Percentiles rank a stretch among this genome's conserved stretches.
phyloP scores from a whole-genome alignment of 768 basidiomycete species.

The Serendipita vermifera region DNA sequence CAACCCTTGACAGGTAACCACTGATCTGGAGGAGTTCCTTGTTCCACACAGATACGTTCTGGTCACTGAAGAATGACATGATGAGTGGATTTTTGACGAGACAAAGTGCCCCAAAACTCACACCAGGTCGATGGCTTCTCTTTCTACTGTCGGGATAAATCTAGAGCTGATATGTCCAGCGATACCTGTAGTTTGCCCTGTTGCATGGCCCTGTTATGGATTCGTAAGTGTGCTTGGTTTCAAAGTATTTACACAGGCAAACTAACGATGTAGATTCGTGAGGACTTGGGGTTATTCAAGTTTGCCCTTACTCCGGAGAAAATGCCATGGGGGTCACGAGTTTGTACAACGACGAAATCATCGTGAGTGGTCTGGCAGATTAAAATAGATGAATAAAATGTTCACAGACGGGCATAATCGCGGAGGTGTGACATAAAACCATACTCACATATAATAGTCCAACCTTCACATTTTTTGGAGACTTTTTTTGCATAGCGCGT shows the following conservation, averaged over 20 bases:
- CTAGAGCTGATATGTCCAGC: constrained; percentile 59
- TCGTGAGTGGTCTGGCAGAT: too few species aligned
- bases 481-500: constrained; percentile 89
- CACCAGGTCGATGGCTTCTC: constrained; percentile 86
- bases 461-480: constrained; percentile 59
- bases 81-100: constrained; percentile 6
- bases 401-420: too few species aligned
- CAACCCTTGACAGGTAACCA: constrained; percentile 65
- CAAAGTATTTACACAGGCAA: too few species aligned
- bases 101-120: constrained; percentile 24
- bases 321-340: constrained; percentile 59
- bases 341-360: too few species aligned
- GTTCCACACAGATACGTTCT: constrained; percentile 87
- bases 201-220: constrained; percentile 86
- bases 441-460: constrained; percentile 72
- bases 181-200: constrained; percentile 80
- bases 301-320: constrained; percentile 82
- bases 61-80: constrained; percentile 45
- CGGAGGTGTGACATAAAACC: too few species aligned
- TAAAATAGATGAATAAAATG: too few species aligned
- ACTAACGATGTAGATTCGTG: constrained; percentile 71
- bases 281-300: constrained; percentile 61
- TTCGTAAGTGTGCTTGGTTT: too few species aligned
- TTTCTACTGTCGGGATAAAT: constrained; percentile 92
- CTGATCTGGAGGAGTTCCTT: constrained; percentile 75